These are phyloP conservation scores for Cyclotella kingstonii DNA, from an alignment of 108 stramenopile genomes.

Conservation along the genomic window DNA sequence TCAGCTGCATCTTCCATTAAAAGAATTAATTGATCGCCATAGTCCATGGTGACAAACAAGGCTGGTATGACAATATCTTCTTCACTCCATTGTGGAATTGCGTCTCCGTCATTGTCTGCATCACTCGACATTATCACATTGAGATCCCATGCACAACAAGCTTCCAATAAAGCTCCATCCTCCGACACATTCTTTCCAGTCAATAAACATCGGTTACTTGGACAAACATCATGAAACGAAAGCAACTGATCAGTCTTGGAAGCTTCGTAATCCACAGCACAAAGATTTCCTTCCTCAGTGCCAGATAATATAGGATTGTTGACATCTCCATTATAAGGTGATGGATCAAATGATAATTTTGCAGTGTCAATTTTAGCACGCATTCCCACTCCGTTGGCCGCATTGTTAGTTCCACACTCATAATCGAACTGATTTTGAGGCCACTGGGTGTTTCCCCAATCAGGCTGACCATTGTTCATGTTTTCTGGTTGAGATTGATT, in stretches of 20 bases:
- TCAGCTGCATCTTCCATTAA: slow-evolving; percentile 8
- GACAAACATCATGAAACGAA: slow-evolving; percentile 46
- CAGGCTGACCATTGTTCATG: slow-evolving; percentile 5
- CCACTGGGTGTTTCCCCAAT: slow-evolving; percentile 30
- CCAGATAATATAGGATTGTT: slow-evolving; percentile 67
- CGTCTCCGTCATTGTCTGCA: slow-evolving; percentile 45
- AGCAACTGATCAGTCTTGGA: too few species aligned
- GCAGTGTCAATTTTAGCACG: slow-evolving; percentile 49
- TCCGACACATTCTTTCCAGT: slow-evolving; percentile 49
- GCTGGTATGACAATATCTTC: slow-evolving; percentile 38
- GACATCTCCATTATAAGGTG: slow-evolving; percentile 50
- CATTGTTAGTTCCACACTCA: slow-evolving; percentile 54
- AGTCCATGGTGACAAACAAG: slow-evolving; percentile 71
- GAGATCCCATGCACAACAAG: slow-evolving; percentile 91
- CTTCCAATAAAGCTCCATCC: slow-evolving; percentile 33
- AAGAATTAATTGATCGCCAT: slow-evolving; percentile 45
- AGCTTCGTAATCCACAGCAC: slow-evolving; percentile 23
- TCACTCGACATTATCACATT: slow-evolving; percentile 42
- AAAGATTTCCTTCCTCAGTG: slow-evolving; percentile 51
- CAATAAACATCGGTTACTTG: slow-evolving; percentile 67
- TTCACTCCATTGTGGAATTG: slow-evolving; percentile 23
- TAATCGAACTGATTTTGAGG: slow-evolving; percentile 58
- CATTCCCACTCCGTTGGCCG: slow-evolving; percentile 9
- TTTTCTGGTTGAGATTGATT: slow-evolving; percentile 20
- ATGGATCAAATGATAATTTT: slow-evolving; percentile 45